Evolutionary conservation across 2,329 filamentous ascomycete genomes (phyloP).

Genomic region (Falciphora oryzae): DNA sequence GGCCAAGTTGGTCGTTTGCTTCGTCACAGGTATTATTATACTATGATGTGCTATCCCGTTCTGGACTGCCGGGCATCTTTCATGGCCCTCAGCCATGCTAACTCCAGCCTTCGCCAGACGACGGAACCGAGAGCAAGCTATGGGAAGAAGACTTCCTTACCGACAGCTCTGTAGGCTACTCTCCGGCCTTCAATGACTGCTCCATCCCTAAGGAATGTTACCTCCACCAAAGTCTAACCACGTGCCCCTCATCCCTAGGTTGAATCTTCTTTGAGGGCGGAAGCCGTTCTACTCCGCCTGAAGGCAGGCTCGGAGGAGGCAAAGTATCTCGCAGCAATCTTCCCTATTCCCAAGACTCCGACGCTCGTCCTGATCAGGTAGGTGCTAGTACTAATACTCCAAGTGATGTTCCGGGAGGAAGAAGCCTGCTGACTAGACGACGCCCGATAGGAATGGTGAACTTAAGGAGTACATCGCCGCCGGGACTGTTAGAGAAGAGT

Average conservation of each 20-base stretch:
- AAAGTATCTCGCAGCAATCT: slow-evolving; percentile 74
- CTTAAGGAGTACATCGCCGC: slow-evolving; percentile 70
- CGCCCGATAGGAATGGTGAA: slow-evolving; percentile 56
- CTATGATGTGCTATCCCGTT: slow-evolving; percentile 8
- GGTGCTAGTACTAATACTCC: slow-evolving; percentile 17
- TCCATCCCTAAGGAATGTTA: not conserved
- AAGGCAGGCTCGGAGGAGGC: slow-evolving; percentile 72
- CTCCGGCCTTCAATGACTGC: not conserved
- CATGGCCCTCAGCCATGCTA: not conserved
- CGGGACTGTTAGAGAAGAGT: slow-evolving; percentile 60
- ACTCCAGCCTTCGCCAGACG: slow-evolving; percentile 45
- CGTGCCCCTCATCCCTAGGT: not conserved
- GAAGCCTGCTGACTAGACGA: too few relatives aligned
- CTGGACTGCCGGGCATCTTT: not conserved
- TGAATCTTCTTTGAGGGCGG: slow-evolving; percentile 25
- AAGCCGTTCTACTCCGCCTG: slow-evolving; percentile 66
- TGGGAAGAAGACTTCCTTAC: slow-evolving; percentile 69
- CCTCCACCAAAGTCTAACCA: not conserved
- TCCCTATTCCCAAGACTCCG: slow-evolving; percentile 72
- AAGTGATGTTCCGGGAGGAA: not conserved
- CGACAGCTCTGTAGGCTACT: slow-evolving; percentile 44
- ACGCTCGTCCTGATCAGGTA: slow-evolving; percentile 74
- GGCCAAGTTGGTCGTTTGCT: slow-evolving; percentile 75
- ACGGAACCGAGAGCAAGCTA: slow-evolving; percentile 57
- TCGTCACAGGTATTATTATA: slow-evolving; percentile 61